A percentile compares a stretch with the other conserved stretches of the same genome.
Conservation (phyloP, 2,329 filamentous ascomycete species). For the Sporothrix sp. region DNA sequence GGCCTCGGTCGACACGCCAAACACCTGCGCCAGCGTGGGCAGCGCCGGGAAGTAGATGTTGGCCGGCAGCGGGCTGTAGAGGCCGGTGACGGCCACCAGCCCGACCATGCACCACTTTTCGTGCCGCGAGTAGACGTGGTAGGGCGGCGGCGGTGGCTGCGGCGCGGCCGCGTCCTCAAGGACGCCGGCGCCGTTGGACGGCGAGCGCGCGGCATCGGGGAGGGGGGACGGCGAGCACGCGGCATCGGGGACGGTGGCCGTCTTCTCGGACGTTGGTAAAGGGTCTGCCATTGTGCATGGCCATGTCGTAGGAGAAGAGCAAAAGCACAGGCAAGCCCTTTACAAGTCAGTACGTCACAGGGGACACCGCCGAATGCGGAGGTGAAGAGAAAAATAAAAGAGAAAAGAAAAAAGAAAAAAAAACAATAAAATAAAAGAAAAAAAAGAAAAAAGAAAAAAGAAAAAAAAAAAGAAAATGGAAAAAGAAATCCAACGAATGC, state of each 20-base stretch:
- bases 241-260: no score
- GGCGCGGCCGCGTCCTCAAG: not conserved
- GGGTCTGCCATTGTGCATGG: not conserved
- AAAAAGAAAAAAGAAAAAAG: not conserved
- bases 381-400: not conserved
- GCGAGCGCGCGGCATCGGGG: no score
- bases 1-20: conserved; percentile 22
- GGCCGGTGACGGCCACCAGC: conserved; percentile 22
- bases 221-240: no score
- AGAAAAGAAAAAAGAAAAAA: not conserved
- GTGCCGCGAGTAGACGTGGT: conserved; percentile 20
- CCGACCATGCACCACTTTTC: conserved; percentile 23
- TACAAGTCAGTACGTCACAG: no score
- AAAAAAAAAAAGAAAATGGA: no score
- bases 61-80: conserved; percentile 25
- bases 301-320: not conserved
- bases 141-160: conserved; percentile 10
- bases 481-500: no score
- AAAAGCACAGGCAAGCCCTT: not conserved
- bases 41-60: conserved; percentile 29
- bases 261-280: no score
- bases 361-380: no score
- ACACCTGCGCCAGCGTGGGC: conserved; percentile 22
- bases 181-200: not conserved
- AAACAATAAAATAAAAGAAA: not conserved